Evolutionary conservation across 1,284 basidiomycete genomes (phyloP).

Genomic region (Lignosus rhinocerotis): DNA sequence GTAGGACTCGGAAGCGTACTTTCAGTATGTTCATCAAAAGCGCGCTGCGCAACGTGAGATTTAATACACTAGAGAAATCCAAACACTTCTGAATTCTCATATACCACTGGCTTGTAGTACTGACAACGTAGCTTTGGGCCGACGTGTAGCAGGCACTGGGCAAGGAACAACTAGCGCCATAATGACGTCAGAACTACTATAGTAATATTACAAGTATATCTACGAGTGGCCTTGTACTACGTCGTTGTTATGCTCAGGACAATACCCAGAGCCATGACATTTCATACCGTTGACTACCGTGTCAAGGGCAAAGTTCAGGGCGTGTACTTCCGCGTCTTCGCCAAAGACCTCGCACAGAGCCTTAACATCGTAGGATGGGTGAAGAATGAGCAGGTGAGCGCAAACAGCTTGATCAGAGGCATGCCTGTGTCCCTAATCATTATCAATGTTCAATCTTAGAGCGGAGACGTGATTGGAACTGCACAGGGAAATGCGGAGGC

Average conservation of each 20-base stretch:
- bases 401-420: neutral
- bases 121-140: too few relatives aligned
- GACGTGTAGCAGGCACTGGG: too few relatives aligned
- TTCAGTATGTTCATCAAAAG: too few relatives aligned
- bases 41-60: too few relatives aligned
- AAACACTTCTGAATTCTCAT: too few relatives aligned
- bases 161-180: too few relatives aligned
- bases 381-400: slow-evolving; percentile 29
- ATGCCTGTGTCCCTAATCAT: too few relatives aligned
- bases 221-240: neutral
- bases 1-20: too few relatives aligned
- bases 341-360: slow-evolving; percentile 25
- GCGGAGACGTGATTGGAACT: slow-evolving; percentile 31
- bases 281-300: slow-evolving; percentile 27
- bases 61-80: too few relatives aligned
- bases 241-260: too few relatives aligned
- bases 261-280: slow-evolving; percentile 20
- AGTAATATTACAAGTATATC: neutral
- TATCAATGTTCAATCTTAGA: too few relatives aligned
- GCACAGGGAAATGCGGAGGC: slow-evolving; percentile 29
- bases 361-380: slow-evolving; percentile 34
- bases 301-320: slow-evolving; percentile 33
- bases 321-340: slow-evolving; percentile 31
- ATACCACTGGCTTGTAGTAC: too few relatives aligned
- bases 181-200: neutral